Percentiles rank a stretch among this genome's conserved stretches.
These are phyloP conservation scores for Calocybe indica DNA, from an alignment of 768 basidiomycete species.

Conservation along the genomic window DNA sequence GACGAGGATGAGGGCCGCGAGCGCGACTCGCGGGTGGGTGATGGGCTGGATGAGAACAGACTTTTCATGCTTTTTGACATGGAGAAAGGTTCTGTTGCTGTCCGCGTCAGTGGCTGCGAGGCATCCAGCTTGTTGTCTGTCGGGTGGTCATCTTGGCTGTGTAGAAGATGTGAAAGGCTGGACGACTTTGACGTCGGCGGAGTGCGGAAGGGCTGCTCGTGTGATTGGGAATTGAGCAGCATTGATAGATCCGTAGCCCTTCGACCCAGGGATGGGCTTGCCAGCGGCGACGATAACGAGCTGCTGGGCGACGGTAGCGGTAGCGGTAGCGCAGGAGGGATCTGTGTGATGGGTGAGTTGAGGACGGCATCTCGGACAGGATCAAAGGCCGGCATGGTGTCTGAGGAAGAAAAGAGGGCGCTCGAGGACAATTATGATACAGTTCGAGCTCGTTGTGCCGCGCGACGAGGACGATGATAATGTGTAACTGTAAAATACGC, in stretches of 20 bases:
- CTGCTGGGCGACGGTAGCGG: constrained; percentile 16
- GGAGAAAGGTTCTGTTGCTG: constrained; percentile 10
- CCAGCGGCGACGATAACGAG: constrained; percentile 27
- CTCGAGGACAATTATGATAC: constrained; percentile 1
- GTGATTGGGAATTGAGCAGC: constrained; percentile 62
- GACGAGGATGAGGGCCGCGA: constrained; percentile 33
- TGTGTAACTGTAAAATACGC: constrained; percentile 2
- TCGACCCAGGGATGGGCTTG: constrained; percentile 44
- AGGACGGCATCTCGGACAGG: constrained; percentile 84
- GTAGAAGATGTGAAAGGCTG: constrained; percentile 36
- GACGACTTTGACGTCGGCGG: constrained; percentile 35
- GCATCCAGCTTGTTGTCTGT: constrained; percentile 26
- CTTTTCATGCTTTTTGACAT: constrained; percentile 10
- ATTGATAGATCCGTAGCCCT: constrained; percentile 75
- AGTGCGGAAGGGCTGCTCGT: constrained; percentile 15
- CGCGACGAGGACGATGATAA: constrained; percentile 14
- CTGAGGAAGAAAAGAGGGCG: constrained; percentile 12
- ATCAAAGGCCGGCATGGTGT: constrained; percentile 70
- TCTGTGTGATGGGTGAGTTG: constrained; percentile 60
- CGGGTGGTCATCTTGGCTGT: constrained; percentile 19
- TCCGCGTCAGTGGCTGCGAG: constrained; percentile 23
- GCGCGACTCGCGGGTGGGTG: constrained; percentile 19
- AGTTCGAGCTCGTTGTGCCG: constrained; percentile 13
- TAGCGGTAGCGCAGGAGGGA: constrained; percentile 22
- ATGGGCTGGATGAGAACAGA: constrained; percentile 17